Conservation (phyloP, 257 asterid species). For the Nicotiana attenuata region DNA sequence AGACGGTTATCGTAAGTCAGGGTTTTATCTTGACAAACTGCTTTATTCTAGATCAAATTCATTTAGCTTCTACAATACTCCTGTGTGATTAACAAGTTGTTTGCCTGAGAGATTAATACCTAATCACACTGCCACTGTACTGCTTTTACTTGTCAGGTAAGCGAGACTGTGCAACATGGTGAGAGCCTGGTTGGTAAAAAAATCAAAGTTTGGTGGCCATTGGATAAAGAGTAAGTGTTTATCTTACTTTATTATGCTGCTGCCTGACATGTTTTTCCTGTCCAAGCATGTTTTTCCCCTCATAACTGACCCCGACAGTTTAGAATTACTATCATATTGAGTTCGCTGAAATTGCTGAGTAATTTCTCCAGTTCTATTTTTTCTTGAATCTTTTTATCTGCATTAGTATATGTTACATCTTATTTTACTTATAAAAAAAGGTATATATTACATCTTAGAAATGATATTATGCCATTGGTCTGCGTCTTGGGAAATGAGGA, state of each 20-base stretch:
- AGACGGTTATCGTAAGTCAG: neutral
- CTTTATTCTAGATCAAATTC: neutral
- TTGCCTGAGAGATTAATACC: neutral
- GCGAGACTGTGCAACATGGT: conserved; percentile 34
- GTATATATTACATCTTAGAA: neutral
- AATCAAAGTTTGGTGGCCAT: conserved; percentile 93
- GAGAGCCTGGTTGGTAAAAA: conserved; percentile 65
- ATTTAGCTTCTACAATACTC: neutral
- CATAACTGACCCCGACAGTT: neutral
- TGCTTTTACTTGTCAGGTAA: conserved; percentile 36
- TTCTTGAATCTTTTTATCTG: neutral
- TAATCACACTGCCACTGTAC: neutral
- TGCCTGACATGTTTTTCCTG: neutral
- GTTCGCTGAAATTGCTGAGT: neutral
- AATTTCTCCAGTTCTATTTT: neutral
- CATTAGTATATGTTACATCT: neutral
- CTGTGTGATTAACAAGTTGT: neutral
- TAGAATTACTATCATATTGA: neutral
- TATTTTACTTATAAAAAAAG: no score
- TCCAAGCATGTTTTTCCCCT: neutral
- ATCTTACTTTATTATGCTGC: neutral
- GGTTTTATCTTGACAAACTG: neutral
- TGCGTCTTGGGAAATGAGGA: neutral
- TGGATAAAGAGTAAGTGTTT: conserved; percentile 60
- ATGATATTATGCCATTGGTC: neutral